Base-by-base conservation (phyloP, 352 stramenopile genomes). In the Globisporangium acanthophoron region DNA sequence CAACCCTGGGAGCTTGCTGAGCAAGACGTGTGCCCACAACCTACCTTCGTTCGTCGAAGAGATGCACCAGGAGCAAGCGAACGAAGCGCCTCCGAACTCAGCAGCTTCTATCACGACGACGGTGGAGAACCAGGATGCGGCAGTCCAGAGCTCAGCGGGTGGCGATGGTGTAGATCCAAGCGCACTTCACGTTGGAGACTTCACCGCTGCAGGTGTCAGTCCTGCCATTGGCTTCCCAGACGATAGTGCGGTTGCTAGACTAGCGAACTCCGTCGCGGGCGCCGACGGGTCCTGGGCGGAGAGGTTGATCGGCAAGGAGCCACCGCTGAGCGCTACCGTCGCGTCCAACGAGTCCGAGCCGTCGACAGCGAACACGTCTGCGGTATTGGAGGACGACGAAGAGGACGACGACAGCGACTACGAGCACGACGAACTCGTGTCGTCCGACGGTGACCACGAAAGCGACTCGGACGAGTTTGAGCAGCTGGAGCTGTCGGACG, bases 401-500 rank as follows among this genome's bases (percentile, higher is more conserved):
- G 24, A 81, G 20, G 74, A 87, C 9, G 80, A 91, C 52, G 85
- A 94, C 24, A 92, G 81, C 57, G 85, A 94, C 33, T 94, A 89
- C 61, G 85, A 94, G 56, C 79, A 82, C 27, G 85, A 94, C 44
- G 85, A 92, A 54, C 64, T 94, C 29, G 55, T 92, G 13, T 88
- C 80, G 9, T 92, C 85, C 0, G 80, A 87, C 9, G 73, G 67
- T 15, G 82, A 87, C 20, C 21, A 47, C 21, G 84, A 76, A n/a
- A 88, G 71, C 48, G 79, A 90, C 43, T 90, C 80, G 0, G 83
- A 92, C 8, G 82, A 62, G 40, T 90, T 87, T 53, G 83, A 92
- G 65, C 74, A 83, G 44, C 65, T 92, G 56, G 83, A 90, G 50
- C 65, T 93, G 16, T 85, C 66, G 1, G 83, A 93, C 47, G 74